Conservation (phyloP, 805 yeast genomes). For the Huiozyma naganishii region DNA sequence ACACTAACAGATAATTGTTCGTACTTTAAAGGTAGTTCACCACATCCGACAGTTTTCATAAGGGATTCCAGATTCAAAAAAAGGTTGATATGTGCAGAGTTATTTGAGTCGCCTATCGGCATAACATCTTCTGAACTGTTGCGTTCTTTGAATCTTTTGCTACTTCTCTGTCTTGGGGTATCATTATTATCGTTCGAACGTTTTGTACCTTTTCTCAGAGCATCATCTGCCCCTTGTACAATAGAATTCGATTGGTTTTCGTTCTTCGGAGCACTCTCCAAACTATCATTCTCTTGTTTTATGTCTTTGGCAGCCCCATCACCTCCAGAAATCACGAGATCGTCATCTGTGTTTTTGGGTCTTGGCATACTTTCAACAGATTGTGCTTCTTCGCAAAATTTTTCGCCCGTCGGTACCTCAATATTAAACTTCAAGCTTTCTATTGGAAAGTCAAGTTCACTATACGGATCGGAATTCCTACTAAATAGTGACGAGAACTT, state of each 20-base stretch:
- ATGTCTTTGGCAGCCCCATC: too few species aligned
- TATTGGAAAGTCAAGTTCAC: slow-evolving; percentile 37
- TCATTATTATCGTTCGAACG: slow-evolving; percentile 9
- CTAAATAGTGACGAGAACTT: slow-evolving; percentile 24
- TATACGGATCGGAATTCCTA: slow-evolving; percentile 42
- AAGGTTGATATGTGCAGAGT: slow-evolving; percentile 11
- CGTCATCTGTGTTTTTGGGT: too few species aligned
- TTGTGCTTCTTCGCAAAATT: too few species aligned
- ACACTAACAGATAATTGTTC: slow-evolving; percentile 5
- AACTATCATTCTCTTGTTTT: too few species aligned
- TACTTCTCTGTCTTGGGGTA: slow-evolving; percentile 25
- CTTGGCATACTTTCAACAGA: too few species aligned
- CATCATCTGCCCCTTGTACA: not conserved
- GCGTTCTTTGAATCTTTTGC: slow-evolving; percentile 31
- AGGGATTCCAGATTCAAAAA: slow-evolving; percentile 9
- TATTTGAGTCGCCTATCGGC: not conserved
- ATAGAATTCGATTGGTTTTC: too few species aligned
- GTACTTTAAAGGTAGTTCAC: slow-evolving; percentile 5
- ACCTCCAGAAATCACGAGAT: too few species aligned
- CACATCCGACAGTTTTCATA: not conserved
- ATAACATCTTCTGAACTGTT: not conserved
- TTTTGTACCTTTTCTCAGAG: slow-evolving; percentile 1
- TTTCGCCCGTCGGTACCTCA: not conserved
- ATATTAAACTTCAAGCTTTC: slow-evolving; percentile 33
- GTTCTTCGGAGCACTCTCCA: too few species aligned